These are phyloP conservation scores for Ophidiomyces ophidiicola DNA, from an alignment of 2,329 filamentous ascomycete species.

Conservation along the genomic window DNA sequence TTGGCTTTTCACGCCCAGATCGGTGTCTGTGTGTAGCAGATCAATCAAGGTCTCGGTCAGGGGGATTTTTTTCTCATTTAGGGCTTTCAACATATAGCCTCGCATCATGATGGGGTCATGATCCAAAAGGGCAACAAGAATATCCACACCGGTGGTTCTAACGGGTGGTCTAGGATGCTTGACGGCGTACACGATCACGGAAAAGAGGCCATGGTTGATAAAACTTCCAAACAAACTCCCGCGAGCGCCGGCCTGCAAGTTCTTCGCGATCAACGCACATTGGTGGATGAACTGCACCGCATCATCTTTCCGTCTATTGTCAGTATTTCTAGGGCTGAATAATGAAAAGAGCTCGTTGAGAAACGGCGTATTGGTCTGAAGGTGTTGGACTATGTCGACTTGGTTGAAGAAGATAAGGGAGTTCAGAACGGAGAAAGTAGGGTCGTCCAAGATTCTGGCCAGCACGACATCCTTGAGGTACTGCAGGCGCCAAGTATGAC, in stretches of 20 bases:
- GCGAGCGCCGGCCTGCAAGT: constrained; percentile 70
- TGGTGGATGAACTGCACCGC: constrained; percentile 94
- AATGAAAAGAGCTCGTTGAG: constrained; percentile 78
- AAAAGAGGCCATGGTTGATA: constrained; percentile 71
- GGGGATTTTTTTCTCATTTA: constrained; percentile 72
- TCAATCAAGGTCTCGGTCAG: constrained; percentile 89
- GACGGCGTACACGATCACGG: constrained; percentile 83
- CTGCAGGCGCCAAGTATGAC: constrained; percentile 88
- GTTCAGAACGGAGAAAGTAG: constrained; percentile 93
- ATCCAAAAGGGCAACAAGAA: constrained; percentile 86
- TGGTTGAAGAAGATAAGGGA: constrained; percentile 98
- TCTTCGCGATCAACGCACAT: constrained; percentile 88
- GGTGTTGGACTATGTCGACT: constrained; percentile 89
- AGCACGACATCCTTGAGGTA: constrained; percentile 98
- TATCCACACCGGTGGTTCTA: constrained; percentile 83
- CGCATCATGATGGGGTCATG: constrained; percentile 93
- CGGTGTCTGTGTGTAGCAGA: constrained; percentile 76
- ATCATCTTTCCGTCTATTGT: constrained; percentile 71
- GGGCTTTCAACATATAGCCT: constrained; percentile 80
- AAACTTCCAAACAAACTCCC: constrained; percentile 82
- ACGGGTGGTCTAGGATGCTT: constrained; percentile 73
- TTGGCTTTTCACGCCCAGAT: constrained; percentile 89
- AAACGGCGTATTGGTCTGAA: constrained; percentile 70
- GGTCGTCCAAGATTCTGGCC: constrained; percentile 89
- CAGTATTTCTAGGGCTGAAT: constrained; percentile 54